A percentile compares a stretch with the other conserved stretches of the same genome.
Conservation (phyloP, 306 rosid genomes). For the Casuarina glauca region DNA sequence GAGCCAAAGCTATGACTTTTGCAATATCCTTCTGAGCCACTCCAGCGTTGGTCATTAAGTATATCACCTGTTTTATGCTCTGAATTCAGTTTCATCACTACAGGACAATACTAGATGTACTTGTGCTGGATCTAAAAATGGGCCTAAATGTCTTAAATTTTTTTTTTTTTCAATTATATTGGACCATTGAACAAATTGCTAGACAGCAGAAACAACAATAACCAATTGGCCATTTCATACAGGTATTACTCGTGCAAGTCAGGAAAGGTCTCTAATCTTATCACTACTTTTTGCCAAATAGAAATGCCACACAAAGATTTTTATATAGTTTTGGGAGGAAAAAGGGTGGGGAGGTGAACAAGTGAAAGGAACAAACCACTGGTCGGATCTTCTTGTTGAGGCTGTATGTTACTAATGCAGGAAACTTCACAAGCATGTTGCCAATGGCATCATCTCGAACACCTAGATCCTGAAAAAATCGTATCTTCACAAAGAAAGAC, state of each 20-base stretch:
- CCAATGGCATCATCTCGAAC: conserved; percentile 76
- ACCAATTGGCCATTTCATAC: conserved; percentile 4
- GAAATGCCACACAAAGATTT: background rate
- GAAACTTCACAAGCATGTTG: conserved; percentile 93
- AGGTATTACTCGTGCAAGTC: background rate
- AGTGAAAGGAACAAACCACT: conserved; percentile 63
- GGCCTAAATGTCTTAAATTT: background rate
- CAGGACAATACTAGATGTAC: background rate
- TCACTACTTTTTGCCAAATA: background rate
- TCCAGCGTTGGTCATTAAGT: conserved; percentile 87
- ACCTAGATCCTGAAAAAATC: conserved; percentile 76
- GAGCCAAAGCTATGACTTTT: conserved; percentile 82
- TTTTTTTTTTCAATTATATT: no score
- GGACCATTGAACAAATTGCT: no score
- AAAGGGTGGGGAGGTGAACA: no score
- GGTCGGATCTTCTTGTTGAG: conserved; percentile 85
- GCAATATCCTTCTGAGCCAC: conserved; percentile 66
- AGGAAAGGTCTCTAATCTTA: background rate
- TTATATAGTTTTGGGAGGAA: no score
- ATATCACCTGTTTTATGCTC: conserved; percentile 65
- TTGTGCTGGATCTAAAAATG: background rate
- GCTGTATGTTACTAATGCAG: conserved; percentile 81
- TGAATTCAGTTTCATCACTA: conserved; percentile 31
- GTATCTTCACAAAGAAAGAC: conserved; percentile 52
- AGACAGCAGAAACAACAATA: conserved; percentile 3